Percentiles rank a stretch among this genome's conserved stretches.
Conservation (phyloP, 2,329 filamentous ascomycete genomes). For the Botrytis fabae region DNA sequence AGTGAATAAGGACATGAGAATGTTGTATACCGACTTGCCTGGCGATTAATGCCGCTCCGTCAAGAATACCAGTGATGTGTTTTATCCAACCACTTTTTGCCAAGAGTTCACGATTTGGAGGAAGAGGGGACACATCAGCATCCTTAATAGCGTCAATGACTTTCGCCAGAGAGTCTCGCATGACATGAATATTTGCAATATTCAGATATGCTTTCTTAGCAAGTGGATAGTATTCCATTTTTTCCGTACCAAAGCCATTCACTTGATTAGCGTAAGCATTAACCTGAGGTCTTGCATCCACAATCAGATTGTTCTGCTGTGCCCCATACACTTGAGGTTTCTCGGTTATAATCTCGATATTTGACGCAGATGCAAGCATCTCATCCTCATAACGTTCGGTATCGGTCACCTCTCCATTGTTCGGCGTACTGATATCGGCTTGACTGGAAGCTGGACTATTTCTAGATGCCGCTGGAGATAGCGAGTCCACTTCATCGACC, state of each 20-base stretch:
- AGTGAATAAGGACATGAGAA: constrained; percentile 94
- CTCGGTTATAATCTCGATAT: constrained; percentile 52
- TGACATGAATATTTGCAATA: constrained; percentile 98
- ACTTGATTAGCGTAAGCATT: constrained; percentile 96
- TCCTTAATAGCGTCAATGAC: constrained; percentile 91
- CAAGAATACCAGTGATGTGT: constrained; percentile 81
- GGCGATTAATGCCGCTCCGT: constrained; percentile 81
- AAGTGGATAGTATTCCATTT: constrained; percentile 96
- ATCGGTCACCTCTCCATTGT: constrained; percentile 54
- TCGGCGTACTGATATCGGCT: constrained; percentile 45
- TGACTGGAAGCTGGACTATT: constrained; percentile 52
- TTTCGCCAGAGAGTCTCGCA: constrained; percentile 86
- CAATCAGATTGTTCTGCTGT: constrained; percentile 90
- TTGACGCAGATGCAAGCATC: constrained; percentile 53
- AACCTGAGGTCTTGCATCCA: constrained; percentile 90
- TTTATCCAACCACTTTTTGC: constrained; percentile 87
- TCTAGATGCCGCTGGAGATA: constrained; percentile 34
- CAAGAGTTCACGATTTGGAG: constrained; percentile 78
- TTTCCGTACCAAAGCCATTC: constrained; percentile 89
- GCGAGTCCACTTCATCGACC: constrained; percentile 33
- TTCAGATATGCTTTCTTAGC: constrained; percentile 89
- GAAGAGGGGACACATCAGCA: constrained; percentile 79
- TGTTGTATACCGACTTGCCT: constrained; percentile 87
- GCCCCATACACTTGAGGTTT: constrained; percentile 79
- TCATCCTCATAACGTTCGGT: constrained; percentile 70